Evolutionary conservation across 2,329 filamentous ascomycete genomes (phyloP).

Genomic region (Aspergillus uvarum): DNA sequence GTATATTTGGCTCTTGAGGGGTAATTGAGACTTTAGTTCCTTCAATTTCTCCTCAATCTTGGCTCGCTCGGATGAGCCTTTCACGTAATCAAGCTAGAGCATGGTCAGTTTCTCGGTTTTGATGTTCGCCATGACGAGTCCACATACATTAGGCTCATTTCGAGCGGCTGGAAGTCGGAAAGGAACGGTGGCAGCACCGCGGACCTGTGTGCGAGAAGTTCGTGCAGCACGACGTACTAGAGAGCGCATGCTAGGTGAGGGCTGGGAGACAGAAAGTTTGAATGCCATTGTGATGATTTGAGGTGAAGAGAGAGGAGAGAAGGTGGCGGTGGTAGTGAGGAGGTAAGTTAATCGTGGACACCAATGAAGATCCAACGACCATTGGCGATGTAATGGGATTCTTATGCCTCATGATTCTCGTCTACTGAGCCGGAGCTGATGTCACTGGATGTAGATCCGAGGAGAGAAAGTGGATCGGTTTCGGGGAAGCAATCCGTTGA

Average conservation of each 20-base stretch:
- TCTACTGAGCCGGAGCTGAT: neutral
- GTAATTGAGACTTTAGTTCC: slow-evolving; percentile 34
- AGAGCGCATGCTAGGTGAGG: slow-evolving; percentile 3
- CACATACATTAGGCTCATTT: slow-evolving; percentile 39
- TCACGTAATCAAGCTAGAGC: slow-evolving; percentile 26
- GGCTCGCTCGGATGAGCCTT: slow-evolving; percentile 34
- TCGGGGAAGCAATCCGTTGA: neutral
- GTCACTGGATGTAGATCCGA: neutral
- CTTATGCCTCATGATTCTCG: neutral
- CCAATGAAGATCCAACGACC: neutral
- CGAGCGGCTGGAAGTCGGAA: slow-evolving; percentile 33
- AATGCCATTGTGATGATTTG: slow-evolving; percentile 1
- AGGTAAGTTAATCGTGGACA: neutral
- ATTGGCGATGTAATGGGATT: neutral
- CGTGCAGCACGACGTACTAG: slow-evolving; percentile 13
- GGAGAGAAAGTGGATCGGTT: neutral
- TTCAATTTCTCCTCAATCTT: slow-evolving; percentile 33
- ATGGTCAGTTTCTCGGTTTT: neutral
- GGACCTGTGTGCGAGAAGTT: slow-evolving; percentile 13
- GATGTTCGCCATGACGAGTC: neutral
- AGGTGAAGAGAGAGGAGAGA: neutral
- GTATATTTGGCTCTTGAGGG: slow-evolving; percentile 32
- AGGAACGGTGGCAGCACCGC: slow-evolving; percentile 28
- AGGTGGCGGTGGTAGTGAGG: neutral
- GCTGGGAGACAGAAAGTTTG: slow-evolving; percentile 1